phyloP scores from a whole-genome alignment of 306 rosid species.

The Echinosophora koreensis region DNA sequence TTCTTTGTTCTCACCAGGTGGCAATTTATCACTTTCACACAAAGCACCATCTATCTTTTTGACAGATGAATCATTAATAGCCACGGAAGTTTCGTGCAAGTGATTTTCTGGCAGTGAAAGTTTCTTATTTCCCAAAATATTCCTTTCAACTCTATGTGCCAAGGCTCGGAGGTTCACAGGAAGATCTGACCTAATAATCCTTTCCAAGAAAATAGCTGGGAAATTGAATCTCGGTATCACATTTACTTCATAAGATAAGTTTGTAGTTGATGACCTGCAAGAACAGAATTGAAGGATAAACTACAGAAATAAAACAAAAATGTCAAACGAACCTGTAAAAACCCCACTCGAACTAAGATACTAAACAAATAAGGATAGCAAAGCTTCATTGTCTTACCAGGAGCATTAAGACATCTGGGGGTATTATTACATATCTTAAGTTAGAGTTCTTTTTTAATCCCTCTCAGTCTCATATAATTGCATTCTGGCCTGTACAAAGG shows the following conservation, averaged over 20 bases:
- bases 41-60: slow-evolving; percentile 51
- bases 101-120: slow-evolving; percentile 46
- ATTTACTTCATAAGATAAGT: slow-evolving; percentile 81
- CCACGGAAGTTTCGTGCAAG: slow-evolving; percentile 40
- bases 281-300: slow-evolving; percentile 41
- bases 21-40: slow-evolving; percentile 56
- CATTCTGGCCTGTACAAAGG: slow-evolving; percentile 7
- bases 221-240: slow-evolving; percentile 95
- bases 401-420: background rate
- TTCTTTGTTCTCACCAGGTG: slow-evolving; percentile 57
- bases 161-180: slow-evolving; percentile 92
- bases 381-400: slow-evolving; percentile 21
- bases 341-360: background rate
- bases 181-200: slow-evolving; percentile 92
- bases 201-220: slow-evolving; percentile 92
- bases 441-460: background rate
- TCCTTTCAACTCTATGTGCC: slow-evolving; percentile 83
- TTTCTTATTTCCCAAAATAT: slow-evolving; percentile 55
- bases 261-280: slow-evolving; percentile 77
- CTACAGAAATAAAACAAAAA: background rate
- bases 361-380: slow-evolving; percentile 14
- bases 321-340: slow-evolving; percentile 17
- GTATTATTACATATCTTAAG: background rate
- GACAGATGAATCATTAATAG: slow-evolving; percentile 48
- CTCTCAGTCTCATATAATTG: background rate